Percentiles rank a stretch among this genome's conserved stretches.
Evolutionary conservation across 1,139 yeast species (phyloP).

Genomic region (Pichia inconspicua): DNA sequence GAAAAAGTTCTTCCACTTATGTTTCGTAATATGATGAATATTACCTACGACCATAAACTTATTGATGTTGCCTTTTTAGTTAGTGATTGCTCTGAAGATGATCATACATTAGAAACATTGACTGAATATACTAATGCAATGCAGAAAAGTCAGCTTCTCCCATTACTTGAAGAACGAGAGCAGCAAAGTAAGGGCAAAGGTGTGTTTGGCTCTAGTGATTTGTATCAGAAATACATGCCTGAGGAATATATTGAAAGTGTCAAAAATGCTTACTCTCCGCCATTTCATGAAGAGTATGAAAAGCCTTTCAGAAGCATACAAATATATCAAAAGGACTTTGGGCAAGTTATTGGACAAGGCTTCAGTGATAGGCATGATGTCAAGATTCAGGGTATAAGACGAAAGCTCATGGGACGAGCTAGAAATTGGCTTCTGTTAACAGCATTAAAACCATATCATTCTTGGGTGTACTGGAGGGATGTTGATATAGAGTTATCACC

Average conservation of each 20-base stretch:
- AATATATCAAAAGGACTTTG: constrained; percentile 76
- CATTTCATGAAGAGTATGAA: constrained; percentile 55
- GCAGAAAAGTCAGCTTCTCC: constrained; percentile 62
- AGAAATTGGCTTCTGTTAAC: constrained; percentile 78
- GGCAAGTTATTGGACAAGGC: constrained; percentile 80
- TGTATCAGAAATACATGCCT: constrained; percentile 65
- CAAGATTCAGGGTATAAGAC: constrained; percentile 79
- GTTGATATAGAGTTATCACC: constrained; percentile 84
- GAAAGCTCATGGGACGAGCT: constrained; percentile 86
- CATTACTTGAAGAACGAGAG: constrained; percentile 34
- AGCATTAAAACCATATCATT: constrained; percentile 75
- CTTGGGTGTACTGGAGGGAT: constrained; percentile 95
- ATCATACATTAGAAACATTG: constrained; percentile 61
- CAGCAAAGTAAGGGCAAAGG: constrained; percentile 27
- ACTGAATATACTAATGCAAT: constrained; percentile 58
- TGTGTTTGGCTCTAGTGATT: constrained; percentile 47
- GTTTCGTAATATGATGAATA: constrained; percentile 76
- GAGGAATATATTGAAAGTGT: constrained; percentile 53
- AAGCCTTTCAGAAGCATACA: constrained; percentile 73
- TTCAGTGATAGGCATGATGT: constrained; percentile 86
- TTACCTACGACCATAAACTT: constrained; percentile 74
- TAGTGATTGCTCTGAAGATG: constrained; percentile 74
- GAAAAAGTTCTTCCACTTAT: constrained; percentile 74
- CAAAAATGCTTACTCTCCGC: constrained; percentile 50
- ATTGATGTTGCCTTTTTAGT: constrained; percentile 82